Evolutionary conservation across 169 alveolate species (phyloP), one percentile per base, ranked within the genome.

Genomic region (Plasmodium blacklocki): DNA sequence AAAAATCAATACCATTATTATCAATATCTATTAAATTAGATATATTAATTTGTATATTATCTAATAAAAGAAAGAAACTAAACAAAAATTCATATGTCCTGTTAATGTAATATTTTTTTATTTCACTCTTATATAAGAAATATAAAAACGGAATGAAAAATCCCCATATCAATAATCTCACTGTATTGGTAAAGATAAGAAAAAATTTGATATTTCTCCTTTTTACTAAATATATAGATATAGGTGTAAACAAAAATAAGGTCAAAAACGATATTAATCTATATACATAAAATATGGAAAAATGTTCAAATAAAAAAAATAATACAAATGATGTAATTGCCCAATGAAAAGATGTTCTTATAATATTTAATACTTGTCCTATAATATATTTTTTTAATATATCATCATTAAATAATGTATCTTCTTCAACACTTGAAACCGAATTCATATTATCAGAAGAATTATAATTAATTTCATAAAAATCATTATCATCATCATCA

Each of bases 321-420:
- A 80, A 72, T 26, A 80, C 11, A 68, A 80, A 67, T 1, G 90
- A 70, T 1, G 90, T 56, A 3, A 80, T 58, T 18, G 73, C 90
- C 90, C 90, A 80, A 54, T 80, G 90, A 49, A 80, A 80, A 7
- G 90, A 80, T 18, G 90, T 80, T 50, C 90, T 80, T 7, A 80
- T 68, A 8, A 67, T 80, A 29, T 80, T 80, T 43, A 68, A 49
- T 32, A 80, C 73, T 29, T 80, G 90, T 0, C 90, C 90, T 8
- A 68, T 58, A 2, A 68, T 67, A 39, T 80, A 80, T 73, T 54
- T 68, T 52, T 80, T 80, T 47, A 80, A 80, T 29, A 80, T 56
- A 47, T 80, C 74, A 23, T 80, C 83, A 68, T 72, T 80, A 60
- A 80, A 80, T 3, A 68, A 9, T 0, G 83, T 68, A 60, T 80